Percentiles rank a stretch among this genome's conserved stretches.
Conservation (phyloP, 1,139 yeast species). For the Starmera stellimalicola region DNA sequence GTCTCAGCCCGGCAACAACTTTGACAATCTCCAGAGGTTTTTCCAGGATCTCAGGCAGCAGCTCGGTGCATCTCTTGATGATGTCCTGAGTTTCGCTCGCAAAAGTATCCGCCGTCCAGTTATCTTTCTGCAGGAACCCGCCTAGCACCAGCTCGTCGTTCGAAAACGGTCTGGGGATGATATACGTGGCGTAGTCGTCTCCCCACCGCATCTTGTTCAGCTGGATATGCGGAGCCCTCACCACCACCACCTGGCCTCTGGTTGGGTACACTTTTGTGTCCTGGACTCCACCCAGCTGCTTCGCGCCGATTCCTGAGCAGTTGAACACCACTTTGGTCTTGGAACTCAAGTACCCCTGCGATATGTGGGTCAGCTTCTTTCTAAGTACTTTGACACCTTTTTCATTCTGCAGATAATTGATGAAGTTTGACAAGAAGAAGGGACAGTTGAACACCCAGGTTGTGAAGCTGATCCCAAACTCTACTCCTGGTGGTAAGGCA, state of each 20-base stretch:
- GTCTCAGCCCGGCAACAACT: constrained; percentile 61
- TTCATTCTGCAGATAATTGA: constrained; percentile 27
- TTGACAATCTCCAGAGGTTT: constrained; percentile 40
- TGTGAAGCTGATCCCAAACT: constrained; percentile 42
- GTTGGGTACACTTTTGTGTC: constrained; percentile 50
- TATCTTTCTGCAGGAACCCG: constrained; percentile 51
- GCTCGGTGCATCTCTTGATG: constrained; percentile 40
- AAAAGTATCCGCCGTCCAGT: constrained; percentile 49
- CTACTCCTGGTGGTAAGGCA: constrained; percentile 38
- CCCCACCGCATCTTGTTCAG: constrained; percentile 45
- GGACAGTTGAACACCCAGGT: constrained; percentile 69
- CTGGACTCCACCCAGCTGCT: constrained; percentile 43
- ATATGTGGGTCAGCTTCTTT: constrained; percentile 37
- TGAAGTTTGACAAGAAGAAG: constrained; percentile 37
- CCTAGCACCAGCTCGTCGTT: constrained; percentile 56
- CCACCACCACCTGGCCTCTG: constrained; percentile 61
- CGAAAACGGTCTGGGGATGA: constrained; percentile 60
- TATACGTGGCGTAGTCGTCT: constrained; percentile 45
- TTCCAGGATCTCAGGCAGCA: constrained; percentile 43
- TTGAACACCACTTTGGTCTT: constrained; percentile 47
- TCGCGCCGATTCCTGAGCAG: constrained; percentile 62
- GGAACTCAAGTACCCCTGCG: constrained; percentile 37
- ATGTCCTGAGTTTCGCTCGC: constrained; percentile 48
- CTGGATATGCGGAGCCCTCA: constrained; percentile 45
- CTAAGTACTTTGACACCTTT: constrained; percentile 42